Percentiles rank a stretch among this genome's conserved stretches.
These are phyloP conservation scores for Aureobasidium sp. DNA, from an alignment of 2,329 filamentous ascomycete genomes.

Conservation along the genomic window DNA sequence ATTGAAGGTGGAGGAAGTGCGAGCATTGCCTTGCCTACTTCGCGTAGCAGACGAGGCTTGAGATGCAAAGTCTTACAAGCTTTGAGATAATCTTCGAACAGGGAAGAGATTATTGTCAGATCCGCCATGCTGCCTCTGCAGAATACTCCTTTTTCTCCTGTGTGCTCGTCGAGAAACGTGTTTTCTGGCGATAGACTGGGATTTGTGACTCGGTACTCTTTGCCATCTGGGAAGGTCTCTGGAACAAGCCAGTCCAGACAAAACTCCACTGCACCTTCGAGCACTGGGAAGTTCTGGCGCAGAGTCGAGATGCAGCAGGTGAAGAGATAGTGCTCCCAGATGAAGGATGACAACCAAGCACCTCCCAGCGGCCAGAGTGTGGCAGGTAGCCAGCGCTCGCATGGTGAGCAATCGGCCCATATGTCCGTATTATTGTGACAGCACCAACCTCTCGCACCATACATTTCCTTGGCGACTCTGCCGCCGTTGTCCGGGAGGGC, in stretches of 20 bases:
- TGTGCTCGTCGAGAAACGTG: background rate
- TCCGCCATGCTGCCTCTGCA: slow-evolving; percentile 4
- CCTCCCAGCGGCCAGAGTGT: slow-evolving; percentile 26
- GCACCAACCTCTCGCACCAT: slow-evolving; percentile 23
- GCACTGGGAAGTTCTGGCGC: background rate
- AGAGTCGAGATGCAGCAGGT: background rate
- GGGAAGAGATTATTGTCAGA: background rate
- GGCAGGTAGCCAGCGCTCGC: slow-evolving; percentile 23
- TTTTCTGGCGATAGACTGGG: background rate
- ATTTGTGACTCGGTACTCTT: background rate
- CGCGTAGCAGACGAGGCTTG: background rate
- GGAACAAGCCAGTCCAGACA: background rate
- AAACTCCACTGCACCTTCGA: slow-evolving; percentile 3
- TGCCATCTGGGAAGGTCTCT: background rate
- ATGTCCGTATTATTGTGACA: slow-evolving; percentile 27
- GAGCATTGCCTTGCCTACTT: background rate
- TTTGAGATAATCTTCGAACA: background rate
- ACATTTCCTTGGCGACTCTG: slow-evolving; percentile 19
- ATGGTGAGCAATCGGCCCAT: slow-evolving; percentile 24
- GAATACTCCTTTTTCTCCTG: background rate
- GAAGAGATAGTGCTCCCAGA: slow-evolving; percentile 14
- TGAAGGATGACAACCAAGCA: slow-evolving; percentile 23
- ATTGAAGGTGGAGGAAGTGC: background rate
- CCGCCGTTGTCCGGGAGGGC: slow-evolving; percentile 24
- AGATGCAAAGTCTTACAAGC: background rate